These are phyloP conservation scores for Fonsecaea multimorphosa DNA, from an alignment of 2,329 filamentous ascomycete genomes.

Conservation along the genomic window DNA sequence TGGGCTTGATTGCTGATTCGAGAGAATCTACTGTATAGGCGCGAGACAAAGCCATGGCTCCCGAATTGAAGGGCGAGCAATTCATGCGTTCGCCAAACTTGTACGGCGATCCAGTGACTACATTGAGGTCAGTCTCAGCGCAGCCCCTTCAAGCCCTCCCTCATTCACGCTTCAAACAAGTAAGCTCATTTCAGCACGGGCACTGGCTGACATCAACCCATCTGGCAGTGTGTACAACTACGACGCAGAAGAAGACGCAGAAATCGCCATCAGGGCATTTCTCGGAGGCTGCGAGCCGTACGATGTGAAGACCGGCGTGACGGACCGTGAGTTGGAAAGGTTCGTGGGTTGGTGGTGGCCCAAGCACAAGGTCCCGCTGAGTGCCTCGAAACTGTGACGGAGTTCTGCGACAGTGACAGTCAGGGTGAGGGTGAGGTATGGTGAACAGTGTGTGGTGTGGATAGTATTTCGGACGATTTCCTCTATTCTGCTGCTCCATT, in stretches of 20 bases:
- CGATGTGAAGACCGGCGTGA: slow-evolving; percentile 44
- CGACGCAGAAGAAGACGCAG: slow-evolving; percentile 34
- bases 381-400: slow-evolving; percentile 21
- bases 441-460: neutral
- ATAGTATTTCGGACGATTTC: neutral
- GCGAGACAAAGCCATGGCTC: slow-evolving; percentile 23
- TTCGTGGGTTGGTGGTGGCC: slow-evolving; percentile 47
- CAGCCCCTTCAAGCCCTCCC: no score
- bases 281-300: slow-evolving; percentile 32
- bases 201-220: neutral
- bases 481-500: neutral
- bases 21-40: slow-evolving; percentile 16
- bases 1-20: neutral
- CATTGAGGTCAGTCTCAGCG: slow-evolving; percentile 14
- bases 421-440: neutral
- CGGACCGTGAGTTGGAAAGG: slow-evolving; percentile 41
- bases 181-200: neutral
- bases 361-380: slow-evolving; percentile 21
- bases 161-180: no score
- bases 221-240: slow-evolving; percentile 32
- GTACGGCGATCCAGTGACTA: slow-evolving; percentile 39
- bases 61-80: slow-evolving; percentile 39
- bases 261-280: slow-evolving; percentile 29
- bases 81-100: slow-evolving; percentile 43
- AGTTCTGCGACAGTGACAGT: neutral